Base-by-base conservation (phyloP, 192 early-diverging fungal species). In the Anaeromyces robustus region DNA sequence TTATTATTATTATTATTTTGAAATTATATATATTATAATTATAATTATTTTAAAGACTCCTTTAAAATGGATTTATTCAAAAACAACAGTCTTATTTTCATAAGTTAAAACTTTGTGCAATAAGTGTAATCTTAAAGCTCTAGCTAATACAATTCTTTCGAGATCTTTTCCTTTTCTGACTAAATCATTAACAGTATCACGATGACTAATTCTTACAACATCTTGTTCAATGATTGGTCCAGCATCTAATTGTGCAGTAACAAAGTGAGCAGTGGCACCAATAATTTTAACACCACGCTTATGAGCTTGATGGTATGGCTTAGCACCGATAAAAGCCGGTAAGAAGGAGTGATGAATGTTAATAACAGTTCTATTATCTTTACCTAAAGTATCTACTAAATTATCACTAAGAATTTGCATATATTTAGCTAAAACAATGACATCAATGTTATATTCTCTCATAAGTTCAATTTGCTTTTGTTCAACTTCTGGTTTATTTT, bases 51-150 rank as follows among this genome's bases (percentile, higher is more conserved):
- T n/a, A n/a, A n/a, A n/a, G n/a, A n/a, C n/a, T n/a, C n/a, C n/a
- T n/a, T n/a, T n/a, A n/a, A n/a, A 16, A 22, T 68, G 0, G 0
- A n/a, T 68, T 68, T 68, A 68, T 68, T 68, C 52, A 80, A 81
- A 81, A 30, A 81, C 80, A n/a, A 34, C 31, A n/a, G 80, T 81
- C 29, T 81, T 81, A 26, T 81, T 81, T 79, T 79, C 80, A 29
- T 59, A 81, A 30, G 31, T 81, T 26, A 81, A 39, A 30, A 81
- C 80, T 16, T 79, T 77, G 26, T 81, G 80, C 29, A 77, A 30
- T 43, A 80, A 30, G 29, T 80, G 80, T 30, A 78, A 43, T 30
- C 80, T 43, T 78, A 80, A 43, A 30, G 30, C 80, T 43, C 80
- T 43, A 26, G 80, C 80, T 30, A 80, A 78, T 30, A 80, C 80